Percentiles rank a stretch among this genome's conserved stretches.
Conservation (phyloP, 176 grass and related monocot genomes). For the Paspalum notatum region DNA sequence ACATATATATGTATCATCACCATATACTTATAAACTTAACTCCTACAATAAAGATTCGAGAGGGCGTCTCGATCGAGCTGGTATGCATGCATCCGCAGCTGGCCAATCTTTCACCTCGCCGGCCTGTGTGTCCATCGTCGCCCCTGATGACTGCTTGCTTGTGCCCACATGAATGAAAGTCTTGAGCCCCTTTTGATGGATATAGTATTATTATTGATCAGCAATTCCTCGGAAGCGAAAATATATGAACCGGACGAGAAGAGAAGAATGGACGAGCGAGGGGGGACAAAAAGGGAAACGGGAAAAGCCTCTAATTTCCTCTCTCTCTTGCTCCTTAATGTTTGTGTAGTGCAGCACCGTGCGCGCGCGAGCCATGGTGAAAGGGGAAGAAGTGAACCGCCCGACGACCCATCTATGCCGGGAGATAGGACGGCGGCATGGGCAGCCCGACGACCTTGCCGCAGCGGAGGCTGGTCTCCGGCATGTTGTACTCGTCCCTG, state of each 20-base stretch:
- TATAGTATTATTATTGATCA: neutral
- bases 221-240: slow-evolving; percentile 44
- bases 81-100: slow-evolving; percentile 17
- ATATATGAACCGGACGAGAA: too few relatives aligned
- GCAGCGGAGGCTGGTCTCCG: slow-evolving; percentile 61
- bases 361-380: neutral
- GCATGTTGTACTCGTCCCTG: slow-evolving; percentile 92
- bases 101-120: slow-evolving; percentile 38
- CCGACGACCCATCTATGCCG: slow-evolving; percentile 19
- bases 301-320: slow-evolving; percentile 7
- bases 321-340: neutral
- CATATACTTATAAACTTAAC: slow-evolving; percentile 38
- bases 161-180: slow-evolving; percentile 22
- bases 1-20: slow-evolving; percentile 12
- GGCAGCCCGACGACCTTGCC: slow-evolving; percentile 69
- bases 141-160: neutral
- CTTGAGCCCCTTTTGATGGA: slow-evolving; percentile 28
- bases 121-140: slow-evolving; percentile 15
- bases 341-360: slow-evolving; percentile 32
- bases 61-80: slow-evolving; percentile 36
- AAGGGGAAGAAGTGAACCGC: neutral
- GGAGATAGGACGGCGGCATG: slow-evolving; percentile 67
- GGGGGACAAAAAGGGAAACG: slow-evolving; percentile 34
- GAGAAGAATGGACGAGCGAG: neutral
- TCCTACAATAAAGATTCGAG: slow-evolving; percentile 49